A percentile compares a stretch with the other conserved stretches of the same genome.
phyloP scores from a whole-genome alignment of 2,329 filamentous ascomycete species.

The Tolypocladium inflatum region DNA sequence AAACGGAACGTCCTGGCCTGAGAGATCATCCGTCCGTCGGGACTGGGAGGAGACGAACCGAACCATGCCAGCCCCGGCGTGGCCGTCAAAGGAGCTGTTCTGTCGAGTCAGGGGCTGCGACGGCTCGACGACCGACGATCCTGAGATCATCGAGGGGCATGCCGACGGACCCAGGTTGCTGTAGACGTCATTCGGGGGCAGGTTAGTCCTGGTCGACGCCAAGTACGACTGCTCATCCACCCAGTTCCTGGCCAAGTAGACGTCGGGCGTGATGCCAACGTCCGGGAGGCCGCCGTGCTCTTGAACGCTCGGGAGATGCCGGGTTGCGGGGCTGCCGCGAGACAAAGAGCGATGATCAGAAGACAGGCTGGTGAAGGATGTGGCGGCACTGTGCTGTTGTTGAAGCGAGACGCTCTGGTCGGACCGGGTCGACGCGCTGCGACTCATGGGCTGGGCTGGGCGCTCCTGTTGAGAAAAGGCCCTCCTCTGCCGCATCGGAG shows the following conservation, averaged over 20 bases:
- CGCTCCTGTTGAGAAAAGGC: conserved; percentile 18
- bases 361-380: conserved; percentile 14
- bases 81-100: conserved; percentile 28
- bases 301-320: conserved; percentile 25
- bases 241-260: conserved; percentile 24
- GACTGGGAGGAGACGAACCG: conserved; percentile 28
- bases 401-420: conserved; percentile 19
- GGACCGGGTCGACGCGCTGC: conserved; percentile 32
- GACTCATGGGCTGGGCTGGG: conserved; percentile 31
- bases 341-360: conserved; percentile 18
- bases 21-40: conserved; percentile 9
- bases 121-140: conserved; percentile 26
- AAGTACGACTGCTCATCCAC: conserved; percentile 15
- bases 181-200: conserved; percentile 12
- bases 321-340: conserved; percentile 19
- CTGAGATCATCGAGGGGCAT: conserved; percentile 34
- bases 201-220: conserved; percentile 12
- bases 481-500: conserved; percentile 11
- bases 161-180: conserved; percentile 22
- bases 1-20: conserved; percentile 10
- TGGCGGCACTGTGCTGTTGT: conserved; percentile 19
- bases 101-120: conserved; percentile 31
- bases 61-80: conserved; percentile 23
- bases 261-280: conserved; percentile 27
- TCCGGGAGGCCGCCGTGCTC: conserved; percentile 20